Conservation (phyloP, 805 yeast species). For the Metschnikowia noctiluminum region DNA sequence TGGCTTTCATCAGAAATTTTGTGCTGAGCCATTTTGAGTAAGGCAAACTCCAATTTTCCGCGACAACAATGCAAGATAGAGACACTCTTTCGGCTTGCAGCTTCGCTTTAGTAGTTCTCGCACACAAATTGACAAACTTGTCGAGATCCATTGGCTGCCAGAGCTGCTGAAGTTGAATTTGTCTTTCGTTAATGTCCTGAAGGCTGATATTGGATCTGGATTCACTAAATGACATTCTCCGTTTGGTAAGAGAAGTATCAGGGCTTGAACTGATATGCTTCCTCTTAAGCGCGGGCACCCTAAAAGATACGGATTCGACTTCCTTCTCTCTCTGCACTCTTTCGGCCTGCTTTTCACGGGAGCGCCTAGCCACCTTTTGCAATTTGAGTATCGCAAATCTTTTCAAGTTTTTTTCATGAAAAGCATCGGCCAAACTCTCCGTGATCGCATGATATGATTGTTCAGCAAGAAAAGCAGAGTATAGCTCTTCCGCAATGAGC, state of each 20-base stretch:
- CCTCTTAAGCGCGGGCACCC: constrained; percentile 20
- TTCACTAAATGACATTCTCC: neutral
- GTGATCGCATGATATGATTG: constrained; percentile 42
- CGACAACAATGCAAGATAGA: constrained; percentile 40
- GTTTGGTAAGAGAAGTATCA: constrained; percentile 1
- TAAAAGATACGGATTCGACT: constrained; percentile 25
- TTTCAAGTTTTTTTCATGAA: constrained; percentile 32
- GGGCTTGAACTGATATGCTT: neutral
- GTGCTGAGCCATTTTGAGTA: constrained; percentile 49
- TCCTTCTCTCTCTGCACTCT: constrained; percentile 34
- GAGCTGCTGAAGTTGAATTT: constrained; percentile 34
- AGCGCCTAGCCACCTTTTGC: constrained; percentile 20
- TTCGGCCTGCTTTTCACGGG: constrained; percentile 22
- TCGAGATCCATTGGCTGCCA: constrained; percentile 49
- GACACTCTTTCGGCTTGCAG: constrained; percentile 20
- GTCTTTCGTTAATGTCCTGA: constrained; percentile 16
- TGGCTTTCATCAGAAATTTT: constrained; percentile 39
- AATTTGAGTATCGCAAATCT: constrained; percentile 30
- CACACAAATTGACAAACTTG: constrained; percentile 28
- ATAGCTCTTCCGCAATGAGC: constrained; percentile 49
- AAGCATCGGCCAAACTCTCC: constrained; percentile 44
- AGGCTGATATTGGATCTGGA: neutral
- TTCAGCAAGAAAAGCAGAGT: constrained; percentile 59
- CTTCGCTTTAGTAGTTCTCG: constrained; percentile 24
- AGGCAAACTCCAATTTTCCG: constrained; percentile 46